Percentiles rank a stretch among this genome's conserved stretches.
Evolutionary conservation across 164 flowering plant genomes (phyloP).

Genomic region (Malania oleifera): DNA sequence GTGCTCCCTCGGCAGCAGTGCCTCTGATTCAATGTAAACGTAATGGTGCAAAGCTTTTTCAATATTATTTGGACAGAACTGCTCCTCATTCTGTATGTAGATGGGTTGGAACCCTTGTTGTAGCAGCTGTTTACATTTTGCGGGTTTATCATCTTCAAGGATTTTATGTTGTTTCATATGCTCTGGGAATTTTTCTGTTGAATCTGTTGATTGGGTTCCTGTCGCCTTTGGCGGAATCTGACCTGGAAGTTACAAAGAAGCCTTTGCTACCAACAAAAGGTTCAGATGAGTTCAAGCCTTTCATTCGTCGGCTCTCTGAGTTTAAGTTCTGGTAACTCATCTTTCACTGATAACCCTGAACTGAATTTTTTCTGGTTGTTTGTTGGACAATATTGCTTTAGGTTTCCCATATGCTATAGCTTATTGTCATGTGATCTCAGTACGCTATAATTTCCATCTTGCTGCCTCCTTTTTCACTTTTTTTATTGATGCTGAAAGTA

Average conservation of each 20-base stretch:
- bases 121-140: conserved; percentile 25
- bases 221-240: conserved; percentile 52
- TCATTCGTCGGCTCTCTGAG: conserved; percentile 54
- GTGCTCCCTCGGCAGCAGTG: conserved; percentile 37
- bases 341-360: too few species aligned
- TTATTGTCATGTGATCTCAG: too few species aligned
- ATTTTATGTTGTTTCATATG: conserved; percentile 45
- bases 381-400: too few species aligned
- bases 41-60: conserved; percentile 49
- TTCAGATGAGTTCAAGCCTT: conserved; percentile 58
- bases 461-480: too few species aligned
- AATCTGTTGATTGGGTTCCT: conserved; percentile 49
- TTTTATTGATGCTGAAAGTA: too few species aligned
- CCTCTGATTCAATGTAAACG: conserved; percentile 49
- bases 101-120: conserved; percentile 39
- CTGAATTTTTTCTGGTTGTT: too few species aligned
- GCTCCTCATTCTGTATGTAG: conserved; percentile 40
- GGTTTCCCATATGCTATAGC: too few species aligned
- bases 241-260: conserved; percentile 39
- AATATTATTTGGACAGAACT: conserved; percentile 40
- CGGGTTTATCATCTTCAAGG: conserved; percentile 42
- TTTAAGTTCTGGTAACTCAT: conserved; percentile 56
- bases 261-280: conserved; percentile 44
- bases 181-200: conserved; percentile 44
- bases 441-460: too few species aligned